A percentile compares a stretch with the other conserved stretches of the same genome.
These are phyloP conservation scores for Kwoniella europaea DNA, from an alignment of 768 basidiomycete genomes.

Conservation along the genomic window DNA sequence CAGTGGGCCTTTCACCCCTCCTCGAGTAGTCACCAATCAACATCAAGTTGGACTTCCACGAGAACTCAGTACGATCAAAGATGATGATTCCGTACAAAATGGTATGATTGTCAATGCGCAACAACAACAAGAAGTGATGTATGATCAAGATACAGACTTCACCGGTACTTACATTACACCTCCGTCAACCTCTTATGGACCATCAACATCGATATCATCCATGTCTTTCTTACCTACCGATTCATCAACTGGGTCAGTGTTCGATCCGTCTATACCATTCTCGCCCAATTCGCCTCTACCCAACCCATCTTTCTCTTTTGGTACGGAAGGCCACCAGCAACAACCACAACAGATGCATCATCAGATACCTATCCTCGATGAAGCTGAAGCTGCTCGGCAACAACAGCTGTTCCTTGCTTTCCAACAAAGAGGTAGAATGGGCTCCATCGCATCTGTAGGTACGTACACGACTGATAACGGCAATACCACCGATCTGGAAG, in stretches of 20 bases:
- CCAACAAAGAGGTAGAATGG: conserved; percentile 42
- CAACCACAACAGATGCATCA: conserved; percentile 5
- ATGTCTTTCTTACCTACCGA: conserved; percentile 15
- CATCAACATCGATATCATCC: conserved; percentile 8
- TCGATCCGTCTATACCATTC: conserved; percentile 22
- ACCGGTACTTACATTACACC: conserved; percentile 40
- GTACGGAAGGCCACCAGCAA: conserved; percentile 18
- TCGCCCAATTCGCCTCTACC: conserved; percentile 43
- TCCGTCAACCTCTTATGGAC: conserved; percentile 26
- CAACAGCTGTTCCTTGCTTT: conserved; percentile 31
- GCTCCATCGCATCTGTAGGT: conserved; percentile 47
- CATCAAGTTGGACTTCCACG: conserved; percentile 22
- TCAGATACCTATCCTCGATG: conserved; percentile 4
- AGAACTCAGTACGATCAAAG: conserved; percentile 51
- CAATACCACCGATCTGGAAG: conserved; percentile 25
- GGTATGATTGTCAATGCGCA: background rate
- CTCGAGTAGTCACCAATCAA: conserved; percentile 37
- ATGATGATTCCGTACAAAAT: conserved; percentile 34
- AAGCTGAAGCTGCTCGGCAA: conserved; percentile 27
- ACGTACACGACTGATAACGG: conserved; percentile 46
- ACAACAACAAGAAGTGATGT: conserved; percentile 15
- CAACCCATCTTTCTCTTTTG: conserved; percentile 53
- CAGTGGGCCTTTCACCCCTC: conserved; percentile 54
- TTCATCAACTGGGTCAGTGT: background rate
- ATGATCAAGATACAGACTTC: conserved; percentile 26